Conservation (phyloP, 2,329 filamentous ascomycete genomes). For the Beauveria sp. region DNA sequence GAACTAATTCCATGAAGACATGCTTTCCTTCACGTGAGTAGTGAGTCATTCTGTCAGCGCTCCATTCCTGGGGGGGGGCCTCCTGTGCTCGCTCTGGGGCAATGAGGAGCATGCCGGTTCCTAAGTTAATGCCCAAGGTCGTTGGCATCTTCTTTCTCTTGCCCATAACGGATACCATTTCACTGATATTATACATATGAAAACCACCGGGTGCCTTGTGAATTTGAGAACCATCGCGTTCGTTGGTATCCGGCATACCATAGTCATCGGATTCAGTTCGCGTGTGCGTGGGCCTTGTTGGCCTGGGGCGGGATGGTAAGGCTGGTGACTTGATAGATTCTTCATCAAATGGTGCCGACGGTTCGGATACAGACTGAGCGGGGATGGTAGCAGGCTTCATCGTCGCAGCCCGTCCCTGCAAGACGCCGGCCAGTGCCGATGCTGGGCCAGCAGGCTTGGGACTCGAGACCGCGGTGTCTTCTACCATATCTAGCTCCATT, state of each 20-base stretch:
- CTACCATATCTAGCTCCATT: conserved; percentile 26
- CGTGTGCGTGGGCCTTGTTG: conserved; percentile 13
- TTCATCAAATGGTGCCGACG: conserved; percentile 18
- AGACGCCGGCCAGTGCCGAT: conserved; percentile 47
- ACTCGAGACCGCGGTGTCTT: conserved; percentile 15
- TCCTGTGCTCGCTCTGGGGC: conserved; percentile 78
- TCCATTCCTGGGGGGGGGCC: conserved; percentile 85
- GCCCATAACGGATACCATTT: conserved; percentile 94
- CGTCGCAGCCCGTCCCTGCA: conserved; percentile 37
- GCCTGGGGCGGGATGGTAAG: conserved; percentile 29
- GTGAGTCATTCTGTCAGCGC: conserved; percentile 88
- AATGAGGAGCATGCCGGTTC: conserved; percentile 82
- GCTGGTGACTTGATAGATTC: conserved; percentile 28
- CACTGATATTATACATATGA: conserved; percentile 93
- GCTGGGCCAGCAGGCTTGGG: conserved; percentile 37
- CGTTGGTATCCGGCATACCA: conserved; percentile 30
- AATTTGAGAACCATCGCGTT: conserved; percentile 32
- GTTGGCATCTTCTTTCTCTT: conserved; percentile 98
- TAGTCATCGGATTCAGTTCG: conserved; percentile 18
- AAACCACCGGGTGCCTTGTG: conserved; percentile 67
- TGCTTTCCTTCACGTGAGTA: conserved; percentile 98
- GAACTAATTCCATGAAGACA: conserved; percentile 87
- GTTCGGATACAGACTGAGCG: background rate
- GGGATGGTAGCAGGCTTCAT: conserved; percentile 4
- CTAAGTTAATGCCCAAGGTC: conserved; percentile 87